Conservation (phyloP, 345 rosid genomes). For the Camelina hispida region DNA sequence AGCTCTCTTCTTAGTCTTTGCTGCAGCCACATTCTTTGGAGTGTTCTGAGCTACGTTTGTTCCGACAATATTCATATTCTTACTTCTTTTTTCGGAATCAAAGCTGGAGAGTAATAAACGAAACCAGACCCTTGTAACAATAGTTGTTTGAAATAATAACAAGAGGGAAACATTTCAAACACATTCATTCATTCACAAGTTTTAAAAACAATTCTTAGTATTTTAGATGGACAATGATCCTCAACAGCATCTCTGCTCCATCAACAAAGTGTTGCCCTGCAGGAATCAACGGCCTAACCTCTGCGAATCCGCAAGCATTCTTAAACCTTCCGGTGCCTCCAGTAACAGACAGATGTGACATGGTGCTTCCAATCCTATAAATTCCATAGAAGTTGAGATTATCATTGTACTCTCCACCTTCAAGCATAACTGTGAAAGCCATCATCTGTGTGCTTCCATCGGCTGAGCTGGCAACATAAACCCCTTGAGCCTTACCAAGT, state of each 20-base stretch:
- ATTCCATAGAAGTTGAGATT: conserved; percentile 81
- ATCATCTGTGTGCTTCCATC: conserved; percentile 89
- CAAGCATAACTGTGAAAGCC: conserved; percentile 88
- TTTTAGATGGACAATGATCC: conserved; percentile 70
- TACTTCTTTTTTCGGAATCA: background rate
- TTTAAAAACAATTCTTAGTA: conserved; percentile 39
- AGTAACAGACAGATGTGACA: conserved; percentile 67
- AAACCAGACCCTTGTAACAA: conserved; percentile 3
- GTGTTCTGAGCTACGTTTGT: conserved; percentile 64
- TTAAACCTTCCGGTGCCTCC: conserved; percentile 90
- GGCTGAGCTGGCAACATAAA: conserved; percentile 81
- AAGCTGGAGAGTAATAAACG: background rate
- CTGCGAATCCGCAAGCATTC: conserved; percentile 64
- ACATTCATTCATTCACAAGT: conserved; percentile 19
- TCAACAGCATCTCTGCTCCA: conserved; percentile 74
- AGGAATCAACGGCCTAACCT: conserved; percentile 71
- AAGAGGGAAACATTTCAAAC: conserved; percentile 19
- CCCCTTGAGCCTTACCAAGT: conserved; percentile 87
- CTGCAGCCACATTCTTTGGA: conserved; percentile 87
- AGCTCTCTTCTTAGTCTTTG: conserved; percentile 81
- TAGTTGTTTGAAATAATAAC: conserved; percentile 3
- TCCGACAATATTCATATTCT: conserved; percentile 9
- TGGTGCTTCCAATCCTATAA: conserved; percentile 66
- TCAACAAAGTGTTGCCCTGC: conserved; percentile 67
- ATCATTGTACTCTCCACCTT: conserved; percentile 89